Percentiles rank a stretch among this genome's conserved stretches.
Evolutionary conservation across 768 basidiomycete species (phyloP).

Genomic region (Naematelia encephala): DNA sequence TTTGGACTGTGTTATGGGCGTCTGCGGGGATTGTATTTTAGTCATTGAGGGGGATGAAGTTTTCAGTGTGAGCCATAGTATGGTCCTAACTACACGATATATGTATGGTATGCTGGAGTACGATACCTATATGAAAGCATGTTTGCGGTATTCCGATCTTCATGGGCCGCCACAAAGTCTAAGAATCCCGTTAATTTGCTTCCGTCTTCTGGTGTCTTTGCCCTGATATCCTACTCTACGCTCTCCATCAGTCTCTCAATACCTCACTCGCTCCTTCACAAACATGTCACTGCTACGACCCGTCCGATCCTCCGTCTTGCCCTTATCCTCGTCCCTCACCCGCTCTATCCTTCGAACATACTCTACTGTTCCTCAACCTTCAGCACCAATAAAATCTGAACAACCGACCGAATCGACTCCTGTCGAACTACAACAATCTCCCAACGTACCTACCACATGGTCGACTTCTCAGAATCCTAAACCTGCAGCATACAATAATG

Average conservation of each 20-base stretch:
- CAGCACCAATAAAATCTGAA: conserved; percentile 17
- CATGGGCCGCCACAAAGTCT: too few species aligned
- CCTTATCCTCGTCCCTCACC: not conserved
- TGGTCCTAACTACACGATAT: too few species aligned
- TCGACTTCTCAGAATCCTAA: conserved; percentile 70
- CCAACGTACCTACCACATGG: conserved; percentile 81
- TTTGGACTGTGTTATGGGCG: too few species aligned
- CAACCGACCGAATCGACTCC: conserved; percentile 30
- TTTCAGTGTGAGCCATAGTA: too few species aligned
- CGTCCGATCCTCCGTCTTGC: not conserved
- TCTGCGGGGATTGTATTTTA: too few species aligned
- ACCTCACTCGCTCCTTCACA: not conserved
- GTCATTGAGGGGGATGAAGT: too few species aligned
- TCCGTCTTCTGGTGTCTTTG: not conserved
- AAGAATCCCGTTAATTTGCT: too few species aligned
- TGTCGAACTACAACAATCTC: conserved; percentile 60
- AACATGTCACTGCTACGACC: not conserved
- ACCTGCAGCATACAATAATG: conserved; percentile 54
- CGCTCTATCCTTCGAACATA: not conserved
- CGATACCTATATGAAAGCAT: too few species aligned
- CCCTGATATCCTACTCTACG: not conserved
- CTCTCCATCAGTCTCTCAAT: not conserved
- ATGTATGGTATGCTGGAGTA: too few species aligned
- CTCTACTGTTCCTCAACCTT: conserved; percentile 24
- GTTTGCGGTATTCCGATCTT: too few species aligned